These are phyloP conservation scores for Micractinium sp. DNA, from an alignment of 139 green algal species.

Conservation along the genomic window DNA sequence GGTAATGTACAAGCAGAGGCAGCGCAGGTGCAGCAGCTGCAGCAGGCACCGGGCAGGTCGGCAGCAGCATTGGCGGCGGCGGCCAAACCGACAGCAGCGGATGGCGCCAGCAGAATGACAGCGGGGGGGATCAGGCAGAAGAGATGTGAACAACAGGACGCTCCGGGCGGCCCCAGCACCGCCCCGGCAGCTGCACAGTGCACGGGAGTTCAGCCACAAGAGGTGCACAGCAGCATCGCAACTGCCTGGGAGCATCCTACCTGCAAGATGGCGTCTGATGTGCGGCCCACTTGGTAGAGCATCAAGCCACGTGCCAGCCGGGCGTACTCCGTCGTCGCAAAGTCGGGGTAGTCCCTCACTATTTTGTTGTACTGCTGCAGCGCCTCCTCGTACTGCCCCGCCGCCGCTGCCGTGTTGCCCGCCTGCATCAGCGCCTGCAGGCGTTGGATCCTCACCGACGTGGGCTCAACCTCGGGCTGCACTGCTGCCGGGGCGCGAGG, in stretches of 20 bases:
- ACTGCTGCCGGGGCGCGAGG: not conserved
- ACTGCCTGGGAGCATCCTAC: not conserved
- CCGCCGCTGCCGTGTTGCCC: not conserved
- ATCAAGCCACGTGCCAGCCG: conserved; percentile 63
- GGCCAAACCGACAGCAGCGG: too few species aligned
- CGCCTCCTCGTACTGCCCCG: conserved; percentile 3
- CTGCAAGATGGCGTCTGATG: conserved; percentile 38
- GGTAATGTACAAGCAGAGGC: too few species aligned
- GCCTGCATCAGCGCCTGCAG: conserved; percentile 11
- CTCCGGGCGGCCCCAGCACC: not conserved
- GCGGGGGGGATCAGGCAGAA: not conserved
- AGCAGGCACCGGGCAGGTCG: too few species aligned
- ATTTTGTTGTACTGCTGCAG: not conserved
- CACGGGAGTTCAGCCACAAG: too few species aligned
- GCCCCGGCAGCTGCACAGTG: too few species aligned
- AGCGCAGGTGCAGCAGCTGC: too few species aligned
- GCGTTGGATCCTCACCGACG: not conserved
- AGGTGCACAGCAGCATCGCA: not conserved
- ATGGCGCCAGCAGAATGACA: too few species aligned
- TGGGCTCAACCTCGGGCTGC: not conserved
- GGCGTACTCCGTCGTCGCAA: conserved; percentile 58
- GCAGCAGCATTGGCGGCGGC: too few species aligned
- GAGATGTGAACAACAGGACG: not conserved
- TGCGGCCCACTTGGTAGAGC: conserved; percentile 67
- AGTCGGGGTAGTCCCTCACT: conserved; percentile 24